A percentile compares a stretch with the other conserved stretches of the same genome.
Conservation (phyloP, 176 grass and related monocot genomes). For the Musa acuminata region DNA sequence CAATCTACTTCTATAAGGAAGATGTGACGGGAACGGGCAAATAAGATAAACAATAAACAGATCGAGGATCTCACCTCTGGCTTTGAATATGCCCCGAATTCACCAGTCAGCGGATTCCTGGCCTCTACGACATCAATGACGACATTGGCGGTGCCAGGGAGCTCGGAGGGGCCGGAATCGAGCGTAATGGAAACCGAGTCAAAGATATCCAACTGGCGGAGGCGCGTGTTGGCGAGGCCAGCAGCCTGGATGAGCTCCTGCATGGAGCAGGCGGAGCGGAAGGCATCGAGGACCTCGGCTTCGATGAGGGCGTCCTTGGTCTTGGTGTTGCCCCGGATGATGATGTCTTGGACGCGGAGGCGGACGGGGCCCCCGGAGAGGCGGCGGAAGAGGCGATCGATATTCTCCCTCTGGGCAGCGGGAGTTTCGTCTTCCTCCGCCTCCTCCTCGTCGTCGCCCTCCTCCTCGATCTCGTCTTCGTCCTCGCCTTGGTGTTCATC, state of each 20-base stretch:
- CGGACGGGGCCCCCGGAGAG: conserved; percentile 38
- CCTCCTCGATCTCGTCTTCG: background rate
- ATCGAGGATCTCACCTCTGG: conserved; percentile 44
- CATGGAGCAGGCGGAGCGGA: conserved; percentile 49
- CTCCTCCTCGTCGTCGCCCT: conserved; percentile 32
- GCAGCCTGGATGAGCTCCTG: conserved; percentile 71
- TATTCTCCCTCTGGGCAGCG: conserved; percentile 40
- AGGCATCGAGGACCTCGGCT: conserved; percentile 63
- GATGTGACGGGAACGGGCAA: background rate
- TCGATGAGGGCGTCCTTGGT: conserved; percentile 72
- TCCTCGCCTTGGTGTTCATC: background rate
- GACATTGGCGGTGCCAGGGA: conserved; percentile 78
- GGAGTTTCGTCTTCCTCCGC: conserved; percentile 33
- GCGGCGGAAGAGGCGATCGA: conserved; percentile 40
- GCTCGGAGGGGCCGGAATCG: conserved; percentile 74
- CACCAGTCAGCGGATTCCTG: conserved; percentile 49
- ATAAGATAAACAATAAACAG: background rate
- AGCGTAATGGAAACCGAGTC: conserved; percentile 81
- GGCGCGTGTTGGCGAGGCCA: conserved; percentile 42
- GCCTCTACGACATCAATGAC: conserved; percentile 76
- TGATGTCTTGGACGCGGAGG: conserved; percentile 80
- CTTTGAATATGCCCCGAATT: conserved; percentile 63
- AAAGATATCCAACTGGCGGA: conserved; percentile 63
- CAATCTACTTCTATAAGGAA: background rate
- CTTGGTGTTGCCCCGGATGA: conserved; percentile 82